These are phyloP conservation scores for Cyberlindnera amylophila DNA, from an alignment of 805 yeast genomes.

Conservation along the genomic window DNA sequence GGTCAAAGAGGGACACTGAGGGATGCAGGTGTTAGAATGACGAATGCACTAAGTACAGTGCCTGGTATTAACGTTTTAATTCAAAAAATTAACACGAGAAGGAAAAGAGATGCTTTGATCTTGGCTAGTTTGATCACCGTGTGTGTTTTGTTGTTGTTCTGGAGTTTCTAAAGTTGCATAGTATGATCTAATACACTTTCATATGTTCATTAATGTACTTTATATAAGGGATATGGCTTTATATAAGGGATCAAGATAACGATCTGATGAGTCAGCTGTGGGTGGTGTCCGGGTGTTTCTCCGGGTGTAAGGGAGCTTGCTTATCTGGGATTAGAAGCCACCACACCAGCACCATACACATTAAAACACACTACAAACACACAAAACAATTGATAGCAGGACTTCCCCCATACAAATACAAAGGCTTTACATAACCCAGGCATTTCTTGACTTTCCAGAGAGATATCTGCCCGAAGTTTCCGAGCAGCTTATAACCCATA, in stretches of 20 bases:
- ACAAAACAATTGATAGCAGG: neutral
- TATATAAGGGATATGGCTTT: too few species aligned
- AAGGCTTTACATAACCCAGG: too few species aligned
- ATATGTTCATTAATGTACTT: too few species aligned
- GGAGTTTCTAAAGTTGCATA: too few species aligned
- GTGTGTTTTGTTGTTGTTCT: slow-evolving; percentile 68
- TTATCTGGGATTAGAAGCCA: neutral
- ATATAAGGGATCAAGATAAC: too few species aligned
- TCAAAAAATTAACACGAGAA: slow-evolving; percentile 78
- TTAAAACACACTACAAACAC: neutral
- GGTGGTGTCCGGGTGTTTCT: neutral
- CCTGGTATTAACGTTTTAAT: slow-evolving; percentile 83
- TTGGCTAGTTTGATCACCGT: slow-evolving; percentile 67
- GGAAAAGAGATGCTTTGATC: slow-evolving; percentile 84
- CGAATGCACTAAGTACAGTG: slow-evolving; percentile 57
- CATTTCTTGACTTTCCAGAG: too few species aligned
- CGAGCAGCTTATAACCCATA: too few species aligned
- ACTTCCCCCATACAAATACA: too few species aligned
- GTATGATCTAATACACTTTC: too few species aligned
- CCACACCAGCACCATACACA: neutral
- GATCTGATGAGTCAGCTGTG: neutral
- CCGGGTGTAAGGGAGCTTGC: neutral
- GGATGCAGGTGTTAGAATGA: slow-evolving; percentile 60
- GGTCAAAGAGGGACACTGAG: slow-evolving; percentile 65
- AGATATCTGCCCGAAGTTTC: too few species aligned